These are phyloP conservation scores for Lasiodiplodia sp. DNA, from an alignment of 2,329 filamentous ascomycete species.

Conservation along the genomic window DNA sequence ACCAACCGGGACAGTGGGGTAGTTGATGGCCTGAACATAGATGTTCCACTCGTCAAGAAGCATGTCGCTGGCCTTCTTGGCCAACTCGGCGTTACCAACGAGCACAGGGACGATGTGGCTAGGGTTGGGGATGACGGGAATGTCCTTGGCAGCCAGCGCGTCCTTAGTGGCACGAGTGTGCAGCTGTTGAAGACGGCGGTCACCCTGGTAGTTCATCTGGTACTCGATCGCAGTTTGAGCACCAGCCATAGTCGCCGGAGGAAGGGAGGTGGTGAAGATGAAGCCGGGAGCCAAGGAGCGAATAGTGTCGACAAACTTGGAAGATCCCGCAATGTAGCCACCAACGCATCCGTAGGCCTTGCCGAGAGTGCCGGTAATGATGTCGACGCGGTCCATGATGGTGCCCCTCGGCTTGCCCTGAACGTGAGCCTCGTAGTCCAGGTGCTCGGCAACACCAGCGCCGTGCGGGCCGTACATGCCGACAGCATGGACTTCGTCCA, in stretches of 20 bases:
- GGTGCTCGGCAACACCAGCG: constrained; percentile 94
- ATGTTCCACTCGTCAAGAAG: constrained; percentile 89
- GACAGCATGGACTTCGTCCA: constrained; percentile 98
- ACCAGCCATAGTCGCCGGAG: constrained; percentile 95
- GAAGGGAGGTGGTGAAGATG: constrained; percentile 97
- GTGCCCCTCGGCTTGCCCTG: constrained; percentile 79
- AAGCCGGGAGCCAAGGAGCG: constrained; percentile 95
- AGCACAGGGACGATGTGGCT: constrained; percentile 95
- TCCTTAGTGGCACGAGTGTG: constrained; percentile 96
- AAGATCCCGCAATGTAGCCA: constrained; percentile 93
- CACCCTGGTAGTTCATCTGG: constrained; percentile 83
- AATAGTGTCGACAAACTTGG: constrained; percentile 87
- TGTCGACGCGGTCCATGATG: constrained; percentile 94
- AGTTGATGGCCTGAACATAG: constrained; percentile 99
- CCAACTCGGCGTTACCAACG: constrained; percentile 91
- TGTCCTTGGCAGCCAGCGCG: constrained; percentile 77
- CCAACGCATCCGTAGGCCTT: constrained; percentile 98
- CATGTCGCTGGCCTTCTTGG: constrained; percentile 90
- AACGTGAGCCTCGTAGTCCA: constrained; percentile 88
- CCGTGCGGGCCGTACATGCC: constrained; percentile 98
- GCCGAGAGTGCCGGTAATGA: constrained; percentile 95
- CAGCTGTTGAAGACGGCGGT: constrained; percentile 90
- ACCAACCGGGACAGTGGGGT: constrained; percentile 96
- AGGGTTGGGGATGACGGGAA: constrained; percentile 97
- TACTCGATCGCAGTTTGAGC: constrained; percentile 92